Conservation (phyloP, 352 stramenopile species). For the Phytophthora europaea region DNA sequence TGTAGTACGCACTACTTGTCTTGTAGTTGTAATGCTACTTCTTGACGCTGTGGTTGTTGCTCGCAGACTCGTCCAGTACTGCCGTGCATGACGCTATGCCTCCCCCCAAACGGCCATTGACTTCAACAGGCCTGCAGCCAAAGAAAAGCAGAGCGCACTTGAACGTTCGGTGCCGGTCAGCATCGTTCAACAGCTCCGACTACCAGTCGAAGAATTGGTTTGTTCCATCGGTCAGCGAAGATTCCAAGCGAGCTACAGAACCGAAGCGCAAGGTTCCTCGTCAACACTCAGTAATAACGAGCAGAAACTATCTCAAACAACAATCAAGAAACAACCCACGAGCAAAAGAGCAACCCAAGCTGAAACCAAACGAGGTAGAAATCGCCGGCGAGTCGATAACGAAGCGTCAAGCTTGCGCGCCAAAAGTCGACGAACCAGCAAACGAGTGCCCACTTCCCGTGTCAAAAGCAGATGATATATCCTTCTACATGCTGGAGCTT, state of each 20-base stretch:
- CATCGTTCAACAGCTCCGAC: conserved; percentile 17
- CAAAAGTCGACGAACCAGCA: background rate
- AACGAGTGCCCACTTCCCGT: background rate
- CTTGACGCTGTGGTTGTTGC: background rate
- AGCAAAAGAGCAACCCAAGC: background rate
- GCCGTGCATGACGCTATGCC: conserved; percentile 34
- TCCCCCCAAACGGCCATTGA: conserved; percentile 29
- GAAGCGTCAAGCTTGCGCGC: background rate
- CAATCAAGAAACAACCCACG: background rate
- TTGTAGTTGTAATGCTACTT: background rate
- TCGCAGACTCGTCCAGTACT: conserved; percentile 12
- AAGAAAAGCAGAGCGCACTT: conserved; percentile 30
- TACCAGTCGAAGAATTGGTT: conserved; percentile 40
- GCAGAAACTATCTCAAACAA: background rate
- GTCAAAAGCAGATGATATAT: conserved; percentile 41
- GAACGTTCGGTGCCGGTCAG: conserved; percentile 21
- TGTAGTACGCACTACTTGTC: background rate
- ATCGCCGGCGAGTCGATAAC: background rate
- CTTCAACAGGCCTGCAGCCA: conserved; percentile 12
- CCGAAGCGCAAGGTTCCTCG: conserved; percentile 16
- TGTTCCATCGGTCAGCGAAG: conserved; percentile 10
- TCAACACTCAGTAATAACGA: conserved; percentile 3
- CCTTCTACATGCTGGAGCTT: conserved; percentile 69
- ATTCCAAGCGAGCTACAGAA: conserved; percentile 4
- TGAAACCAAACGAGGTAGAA: conserved; percentile 9